These are phyloP conservation scores for Tulasnella sp. DNA, from an alignment of 768 basidiomycete species.

Conservation along the genomic window DNA sequence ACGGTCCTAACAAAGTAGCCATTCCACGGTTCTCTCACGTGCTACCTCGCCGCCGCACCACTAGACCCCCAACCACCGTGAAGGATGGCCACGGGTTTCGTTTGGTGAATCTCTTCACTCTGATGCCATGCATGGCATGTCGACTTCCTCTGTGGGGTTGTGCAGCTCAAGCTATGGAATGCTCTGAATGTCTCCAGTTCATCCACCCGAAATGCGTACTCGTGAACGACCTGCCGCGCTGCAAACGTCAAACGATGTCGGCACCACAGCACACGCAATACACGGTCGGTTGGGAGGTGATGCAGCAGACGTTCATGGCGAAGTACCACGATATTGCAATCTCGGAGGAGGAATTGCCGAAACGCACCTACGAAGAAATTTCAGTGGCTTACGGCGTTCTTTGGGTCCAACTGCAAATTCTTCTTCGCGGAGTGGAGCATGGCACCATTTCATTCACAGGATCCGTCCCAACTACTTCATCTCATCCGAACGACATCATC, in stretches of 20 bases:
- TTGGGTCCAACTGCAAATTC: conserved; percentile 54
- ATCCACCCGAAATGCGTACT: conserved; percentile 42
- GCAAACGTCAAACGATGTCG: conserved; percentile 31
- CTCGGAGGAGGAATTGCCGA: conserved; percentile 35
- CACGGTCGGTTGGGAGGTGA: conserved; percentile 37
- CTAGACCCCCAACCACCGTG: conserved; percentile 19
- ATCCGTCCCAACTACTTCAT: conserved; percentile 23
- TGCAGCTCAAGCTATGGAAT: conserved; percentile 49
- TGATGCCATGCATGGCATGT: conserved; percentile 60
- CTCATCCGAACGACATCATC: conserved; percentile 27
- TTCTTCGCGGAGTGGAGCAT: conserved; percentile 51
- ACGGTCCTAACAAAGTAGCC: conserved; percentile 42
- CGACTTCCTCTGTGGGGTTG: conserved; percentile 62
- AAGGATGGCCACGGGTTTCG: conserved; percentile 41
- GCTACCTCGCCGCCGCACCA: conserved; percentile 27
- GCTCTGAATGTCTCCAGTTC: conserved; percentile 47
- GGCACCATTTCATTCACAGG: conserved; percentile 47
- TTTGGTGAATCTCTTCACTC: conserved; percentile 53
- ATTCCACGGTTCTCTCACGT: conserved; percentile 49
- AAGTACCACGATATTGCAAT: conserved; percentile 37
- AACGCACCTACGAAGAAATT: conserved; percentile 55
- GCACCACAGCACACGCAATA: conserved; percentile 40
- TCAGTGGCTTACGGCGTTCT: conserved; percentile 47
- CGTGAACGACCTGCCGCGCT: conserved; percentile 27
- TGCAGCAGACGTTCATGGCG: conserved; percentile 46